phyloP scores from a whole-genome alignment of 2,329 filamentous ascomycete species.

The Seiridium cupressi region DNA sequence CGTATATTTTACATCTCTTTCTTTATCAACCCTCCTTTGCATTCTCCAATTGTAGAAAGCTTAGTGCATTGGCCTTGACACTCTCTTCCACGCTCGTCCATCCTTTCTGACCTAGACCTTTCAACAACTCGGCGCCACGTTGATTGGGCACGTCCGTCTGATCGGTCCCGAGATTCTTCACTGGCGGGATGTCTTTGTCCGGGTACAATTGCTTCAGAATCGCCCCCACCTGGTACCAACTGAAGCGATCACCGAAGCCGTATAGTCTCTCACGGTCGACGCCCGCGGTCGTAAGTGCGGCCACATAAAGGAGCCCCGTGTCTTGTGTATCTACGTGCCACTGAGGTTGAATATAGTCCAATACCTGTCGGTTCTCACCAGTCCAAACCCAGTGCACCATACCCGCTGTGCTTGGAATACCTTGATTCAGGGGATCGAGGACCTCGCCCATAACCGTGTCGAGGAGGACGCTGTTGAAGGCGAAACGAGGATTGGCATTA shows the following conservation, averaged over 20 bases:
- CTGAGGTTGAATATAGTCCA: slow-evolving; percentile 22
- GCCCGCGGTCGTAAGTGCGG: slow-evolving; percentile 6
- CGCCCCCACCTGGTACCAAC: neutral
- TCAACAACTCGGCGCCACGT: neutral
- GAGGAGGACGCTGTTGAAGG: slow-evolving; percentile 26
- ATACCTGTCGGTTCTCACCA: slow-evolving; percentile 7
- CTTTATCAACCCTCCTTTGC: neutral
- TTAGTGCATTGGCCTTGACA: slow-evolving; percentile 18
- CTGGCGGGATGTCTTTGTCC: slow-evolving; percentile 17
- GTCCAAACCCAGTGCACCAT: slow-evolving; percentile 30
- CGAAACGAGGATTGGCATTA: slow-evolving; percentile 22
- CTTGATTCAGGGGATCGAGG: slow-evolving; percentile 20
- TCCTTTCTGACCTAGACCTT: neutral
- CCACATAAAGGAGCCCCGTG: slow-evolving; percentile 27
- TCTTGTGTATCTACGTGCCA: slow-evolving; percentile 29
- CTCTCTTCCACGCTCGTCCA: slow-evolving; percentile 18
- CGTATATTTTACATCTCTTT: neutral
- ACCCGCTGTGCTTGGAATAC: slow-evolving; percentile 28
- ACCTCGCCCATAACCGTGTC: slow-evolving; percentile 13
- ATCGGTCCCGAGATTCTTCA: slow-evolving; percentile 7
- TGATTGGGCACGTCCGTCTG: neutral
- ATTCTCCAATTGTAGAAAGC: slow-evolving; percentile 11
- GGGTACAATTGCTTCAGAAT: slow-evolving; percentile 23
- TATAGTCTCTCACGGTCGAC: neutral
- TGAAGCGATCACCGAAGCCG: slow-evolving; percentile 1